A percentile compares a stretch with the other conserved stretches of the same genome.
Evolutionary conservation across 2,329 filamentous ascomycete genomes (phyloP).

Genomic region (Lomentospora prolificans): DNA sequence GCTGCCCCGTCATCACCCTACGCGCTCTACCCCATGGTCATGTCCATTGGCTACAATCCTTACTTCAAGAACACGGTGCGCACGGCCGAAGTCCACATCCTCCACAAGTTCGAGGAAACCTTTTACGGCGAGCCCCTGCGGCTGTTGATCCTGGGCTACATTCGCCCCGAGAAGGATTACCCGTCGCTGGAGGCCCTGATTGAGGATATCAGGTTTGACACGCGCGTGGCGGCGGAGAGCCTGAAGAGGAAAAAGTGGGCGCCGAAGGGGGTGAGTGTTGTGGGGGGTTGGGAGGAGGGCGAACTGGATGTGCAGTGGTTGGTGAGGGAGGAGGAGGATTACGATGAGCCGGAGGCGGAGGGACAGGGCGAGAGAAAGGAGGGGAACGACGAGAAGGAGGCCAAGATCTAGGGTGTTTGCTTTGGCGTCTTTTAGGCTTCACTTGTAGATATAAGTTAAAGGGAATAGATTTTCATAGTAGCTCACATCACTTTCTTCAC

Average conservation of each 20-base stretch:
- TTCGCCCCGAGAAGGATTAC: slow-evolving; percentile 86
- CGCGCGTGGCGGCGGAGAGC: slow-evolving; percentile 68
- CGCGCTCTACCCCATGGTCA: slow-evolving; percentile 70
- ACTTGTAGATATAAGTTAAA: too few species aligned
- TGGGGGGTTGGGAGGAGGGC: slow-evolving; percentile 19
- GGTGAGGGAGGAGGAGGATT: slow-evolving; percentile 18
- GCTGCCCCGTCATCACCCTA: slow-evolving; percentile 16
- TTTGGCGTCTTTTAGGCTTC: too few species aligned
- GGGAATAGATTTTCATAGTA: too few species aligned
- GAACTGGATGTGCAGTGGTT: slow-evolving; percentile 30
- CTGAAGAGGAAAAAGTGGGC: slow-evolving; percentile 56
- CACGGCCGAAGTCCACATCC: slow-evolving; percentile 81
- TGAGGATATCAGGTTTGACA: slow-evolving; percentile 81
- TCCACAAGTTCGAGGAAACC: slow-evolving; percentile 66
- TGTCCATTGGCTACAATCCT: slow-evolving; percentile 94
- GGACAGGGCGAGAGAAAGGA: neutral
- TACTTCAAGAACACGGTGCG: slow-evolving; percentile 90
- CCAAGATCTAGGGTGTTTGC: neutral
- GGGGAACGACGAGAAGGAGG: neutral
- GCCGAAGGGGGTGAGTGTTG: slow-evolving; percentile 27
- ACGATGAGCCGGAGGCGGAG: slow-evolving; percentile 2
- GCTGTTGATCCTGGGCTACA: slow-evolving; percentile 74
- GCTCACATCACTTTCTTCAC: too few species aligned
- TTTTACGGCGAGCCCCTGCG: slow-evolving; percentile 81
- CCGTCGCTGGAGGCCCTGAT: slow-evolving; percentile 72